phyloP scores from a whole-genome alignment of 1,284 basidiomycete genomes.

The Ganoderma lingzhi region DNA sequence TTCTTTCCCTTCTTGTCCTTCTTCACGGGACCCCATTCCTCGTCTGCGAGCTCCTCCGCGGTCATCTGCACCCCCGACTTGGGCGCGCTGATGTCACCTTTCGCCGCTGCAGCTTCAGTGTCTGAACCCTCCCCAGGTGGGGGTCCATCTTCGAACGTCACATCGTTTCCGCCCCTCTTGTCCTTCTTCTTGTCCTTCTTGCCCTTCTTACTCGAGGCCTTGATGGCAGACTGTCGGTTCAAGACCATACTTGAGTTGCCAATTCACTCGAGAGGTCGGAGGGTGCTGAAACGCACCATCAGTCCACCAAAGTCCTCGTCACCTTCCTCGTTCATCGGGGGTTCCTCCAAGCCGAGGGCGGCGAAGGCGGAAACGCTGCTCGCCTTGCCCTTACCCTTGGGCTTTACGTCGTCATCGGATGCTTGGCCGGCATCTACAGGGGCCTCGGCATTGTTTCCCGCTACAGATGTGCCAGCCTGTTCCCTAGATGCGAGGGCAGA shows the following conservation, averaged over 20 bases:
- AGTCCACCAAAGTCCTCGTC: slow-evolving; percentile 83
- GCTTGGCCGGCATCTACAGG: slow-evolving; percentile 47
- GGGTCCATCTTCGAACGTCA: slow-evolving; percentile 46
- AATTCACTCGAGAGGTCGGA: not conserved
- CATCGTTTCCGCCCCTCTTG: slow-evolving; percentile 56
- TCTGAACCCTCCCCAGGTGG: slow-evolving; percentile 46
- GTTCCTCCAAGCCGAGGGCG: slow-evolving; percentile 55
- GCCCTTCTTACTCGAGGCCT: slow-evolving; percentile 58
- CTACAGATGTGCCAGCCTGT: slow-evolving; percentile 68
- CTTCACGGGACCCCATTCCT: slow-evolving; percentile 70
- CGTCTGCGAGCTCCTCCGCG: slow-evolving; percentile 71
- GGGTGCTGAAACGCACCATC: slow-evolving; percentile 66
- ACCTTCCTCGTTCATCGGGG: slow-evolving; percentile 62
- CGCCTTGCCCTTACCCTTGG: slow-evolving; percentile 39
- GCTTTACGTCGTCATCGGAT: slow-evolving; percentile 50
- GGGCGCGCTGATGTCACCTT: slow-evolving; percentile 45
- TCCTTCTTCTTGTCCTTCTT: slow-evolving; percentile 80
- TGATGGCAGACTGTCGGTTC: slow-evolving; percentile 49
- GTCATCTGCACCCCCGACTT: slow-evolving; percentile 59
- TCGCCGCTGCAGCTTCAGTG: slow-evolving; percentile 44
- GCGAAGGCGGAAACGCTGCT: slow-evolving; percentile 63
- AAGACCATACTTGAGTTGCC: not conserved
- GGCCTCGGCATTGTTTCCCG: slow-evolving; percentile 47
- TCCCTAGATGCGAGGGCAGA: slow-evolving; percentile 56
- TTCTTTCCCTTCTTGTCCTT: slow-evolving; percentile 63